Evolutionary conservation across 169 alveolate genomes (phyloP).

Genomic region (Eimeria maxima): DNA sequence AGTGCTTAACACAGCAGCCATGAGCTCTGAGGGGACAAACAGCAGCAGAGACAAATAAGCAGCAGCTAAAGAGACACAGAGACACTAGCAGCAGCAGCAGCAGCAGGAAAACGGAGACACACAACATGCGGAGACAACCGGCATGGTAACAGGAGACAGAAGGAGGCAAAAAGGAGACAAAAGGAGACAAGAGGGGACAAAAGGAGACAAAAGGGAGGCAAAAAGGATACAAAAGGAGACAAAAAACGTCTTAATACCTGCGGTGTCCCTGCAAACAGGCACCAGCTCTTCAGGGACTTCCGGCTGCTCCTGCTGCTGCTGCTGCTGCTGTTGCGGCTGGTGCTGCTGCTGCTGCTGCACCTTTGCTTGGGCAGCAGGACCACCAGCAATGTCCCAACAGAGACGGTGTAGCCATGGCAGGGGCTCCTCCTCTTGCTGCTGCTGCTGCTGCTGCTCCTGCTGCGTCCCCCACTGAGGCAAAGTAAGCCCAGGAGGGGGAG

Average conservation of each 20-base stretch:
- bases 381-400: constrained; percentile 30
- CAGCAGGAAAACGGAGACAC: not conserved
- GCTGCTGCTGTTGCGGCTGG: constrained; percentile 24
- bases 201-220: not conserved
- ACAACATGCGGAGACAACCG: too few relatives aligned
- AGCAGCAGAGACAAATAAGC: not conserved
- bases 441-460: constrained; percentile 69
- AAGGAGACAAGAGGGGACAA: not conserved
- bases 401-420: constrained; percentile 44
- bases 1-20: constrained; percentile 45
- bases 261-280: constrained; percentile 11
- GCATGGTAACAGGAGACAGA: not conserved
- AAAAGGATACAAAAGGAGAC: not conserved
- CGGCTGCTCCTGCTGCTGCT: not conserved
- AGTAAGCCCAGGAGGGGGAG: not conserved
- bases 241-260: not conserved
- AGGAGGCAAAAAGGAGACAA: not conserved
- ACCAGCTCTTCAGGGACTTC: constrained; percentile 9
- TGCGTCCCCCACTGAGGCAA: not conserved
- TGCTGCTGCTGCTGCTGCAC: constrained; percentile 50
- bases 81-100: not conserved
- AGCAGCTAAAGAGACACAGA: not conserved
- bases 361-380: constrained; percentile 37
- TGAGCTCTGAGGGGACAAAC: not conserved
- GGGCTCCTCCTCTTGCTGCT: constrained; percentile 33